These are phyloP conservation scores for Centaurea solstitialis DNA, from an alignment of 129 eudicot genomes.

Conservation along the genomic window DNA sequence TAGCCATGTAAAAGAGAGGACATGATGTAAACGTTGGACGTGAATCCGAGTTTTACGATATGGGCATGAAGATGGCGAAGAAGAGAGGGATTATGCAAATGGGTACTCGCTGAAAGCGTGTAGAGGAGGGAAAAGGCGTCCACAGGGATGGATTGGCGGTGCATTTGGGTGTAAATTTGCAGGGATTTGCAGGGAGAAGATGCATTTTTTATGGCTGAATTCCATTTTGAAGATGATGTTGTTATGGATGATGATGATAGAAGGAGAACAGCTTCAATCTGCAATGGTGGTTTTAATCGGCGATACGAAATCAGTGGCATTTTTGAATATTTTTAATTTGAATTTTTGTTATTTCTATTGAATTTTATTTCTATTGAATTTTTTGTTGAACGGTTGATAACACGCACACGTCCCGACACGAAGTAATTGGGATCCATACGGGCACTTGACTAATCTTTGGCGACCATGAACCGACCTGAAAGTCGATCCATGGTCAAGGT, in stretches of 20 bases:
- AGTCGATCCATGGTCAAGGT: too few species aligned
- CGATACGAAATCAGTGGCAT: conserved; percentile 15
- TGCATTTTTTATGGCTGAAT: conserved; percentile 49
- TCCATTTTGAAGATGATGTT: conserved; percentile 33
- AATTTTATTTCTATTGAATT: too few species aligned
- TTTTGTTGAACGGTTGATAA: too few species aligned
- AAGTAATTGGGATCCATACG: too few species aligned
- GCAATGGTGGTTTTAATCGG: background rate
- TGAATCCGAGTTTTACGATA: conserved; percentile 50
- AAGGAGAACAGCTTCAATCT: conserved; percentile 1
- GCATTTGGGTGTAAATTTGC: conserved; percentile 55
- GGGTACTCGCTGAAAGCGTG: conserved; percentile 54
- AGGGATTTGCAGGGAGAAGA: conserved; percentile 47
- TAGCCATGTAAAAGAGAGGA: conserved; percentile 48
- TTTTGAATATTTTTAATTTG: too few species aligned
- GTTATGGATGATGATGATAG: conserved; percentile 5
- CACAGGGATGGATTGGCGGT: conserved; percentile 29
- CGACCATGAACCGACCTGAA: too few species aligned
- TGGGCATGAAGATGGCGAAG: conserved; percentile 64
- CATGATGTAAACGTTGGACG: conserved; percentile 48
- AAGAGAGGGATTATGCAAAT: conserved; percentile 27
- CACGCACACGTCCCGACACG: too few species aligned
- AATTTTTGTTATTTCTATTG: too few species aligned
- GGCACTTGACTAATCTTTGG: too few species aligned
- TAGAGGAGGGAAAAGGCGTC: conserved; percentile 53